These are phyloP conservation scores for Linum usitatissimum DNA, from an alignment of 345 rosid species.

Conservation along the genomic window DNA sequence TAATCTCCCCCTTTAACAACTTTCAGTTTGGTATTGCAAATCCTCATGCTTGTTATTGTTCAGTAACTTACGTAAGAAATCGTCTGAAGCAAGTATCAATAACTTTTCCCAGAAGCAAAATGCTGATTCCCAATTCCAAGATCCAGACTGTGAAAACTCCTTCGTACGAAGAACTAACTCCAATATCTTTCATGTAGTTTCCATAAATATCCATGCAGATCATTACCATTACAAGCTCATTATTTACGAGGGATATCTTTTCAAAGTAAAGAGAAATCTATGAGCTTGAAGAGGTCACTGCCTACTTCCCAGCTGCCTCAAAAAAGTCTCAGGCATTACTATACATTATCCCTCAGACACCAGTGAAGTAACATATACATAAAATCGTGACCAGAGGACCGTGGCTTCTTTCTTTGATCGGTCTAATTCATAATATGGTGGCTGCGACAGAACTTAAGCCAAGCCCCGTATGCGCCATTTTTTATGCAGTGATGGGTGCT, in stretches of 20 bases:
- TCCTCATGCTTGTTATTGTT: not conserved
- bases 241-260: not conserved
- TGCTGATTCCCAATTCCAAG: not conserved
- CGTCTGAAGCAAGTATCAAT: not conserved
- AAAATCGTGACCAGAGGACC: not conserved
- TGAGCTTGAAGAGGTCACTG: constrained; percentile 4
- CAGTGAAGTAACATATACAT: not conserved
- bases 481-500: constrained; percentile 14
- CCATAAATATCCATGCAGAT: not conserved
- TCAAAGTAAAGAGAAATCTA: not conserved
- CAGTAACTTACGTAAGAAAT: not conserved
- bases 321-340: constrained; percentile 10
- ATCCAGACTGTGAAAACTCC: not conserved
- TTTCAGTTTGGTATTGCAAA: not conserved
- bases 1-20: not conserved
- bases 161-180: not conserved
- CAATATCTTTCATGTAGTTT: not conserved
- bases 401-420: not conserved
- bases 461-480: not conserved
- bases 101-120: not conserved
- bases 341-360: not conserved
- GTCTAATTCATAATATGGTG: not conserved
- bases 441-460: not conserved
- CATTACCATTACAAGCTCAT: not conserved
- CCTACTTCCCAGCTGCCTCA: not conserved